These are phyloP conservation scores for Pythium dissimile DNA, from an alignment of 352 stramenopile species.

Conservation along the genomic window DNA sequence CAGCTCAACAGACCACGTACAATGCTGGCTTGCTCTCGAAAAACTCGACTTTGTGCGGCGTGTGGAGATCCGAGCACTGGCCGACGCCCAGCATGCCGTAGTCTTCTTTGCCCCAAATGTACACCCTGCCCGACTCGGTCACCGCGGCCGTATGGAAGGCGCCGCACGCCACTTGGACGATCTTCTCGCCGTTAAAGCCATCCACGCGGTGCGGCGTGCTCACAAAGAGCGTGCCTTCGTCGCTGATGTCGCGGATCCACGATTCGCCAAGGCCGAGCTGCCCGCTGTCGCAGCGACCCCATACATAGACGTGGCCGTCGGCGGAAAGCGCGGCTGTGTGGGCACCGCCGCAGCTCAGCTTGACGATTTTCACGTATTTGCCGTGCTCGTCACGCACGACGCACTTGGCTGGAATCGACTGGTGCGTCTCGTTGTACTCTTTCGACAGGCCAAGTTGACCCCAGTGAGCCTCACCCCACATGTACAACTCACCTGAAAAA, in stretches of 20 bases:
- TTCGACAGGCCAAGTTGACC: conserved; percentile 71
- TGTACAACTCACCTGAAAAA: conserved; percentile 55
- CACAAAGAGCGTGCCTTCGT: conserved; percentile 53
- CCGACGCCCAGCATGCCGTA: conserved; percentile 84
- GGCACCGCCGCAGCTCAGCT: conserved; percentile 73
- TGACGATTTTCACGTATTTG: conserved; percentile 56
- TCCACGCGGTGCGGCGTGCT: conserved; percentile 54
- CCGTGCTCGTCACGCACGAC: conserved; percentile 41
- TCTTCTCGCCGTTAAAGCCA: conserved; percentile 66
- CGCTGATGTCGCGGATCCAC: conserved; percentile 63
- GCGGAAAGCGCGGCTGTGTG: conserved; percentile 73
- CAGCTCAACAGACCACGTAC: conserved; percentile 28
- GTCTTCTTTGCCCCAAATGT: conserved; percentile 86
- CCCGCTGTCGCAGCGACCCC: conserved; percentile 72
- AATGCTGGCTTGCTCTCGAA: conserved; percentile 67
- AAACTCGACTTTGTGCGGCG: conserved; percentile 48
- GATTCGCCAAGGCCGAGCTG: conserved; percentile 66
- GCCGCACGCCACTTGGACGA: conserved; percentile 76
- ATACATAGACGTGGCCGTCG: conserved; percentile 72
- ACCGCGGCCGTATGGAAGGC: conserved; percentile 82
- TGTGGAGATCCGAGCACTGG: conserved; percentile 68
- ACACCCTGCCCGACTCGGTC: conserved; percentile 61
- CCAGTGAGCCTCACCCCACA: conserved; percentile 84
- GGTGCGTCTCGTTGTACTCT: conserved; percentile 55
- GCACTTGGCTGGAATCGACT: conserved; percentile 66